phyloP scores from a whole-genome alignment of 805 yeast species.

The Wickerhamomyces rabaulensis region DNA sequence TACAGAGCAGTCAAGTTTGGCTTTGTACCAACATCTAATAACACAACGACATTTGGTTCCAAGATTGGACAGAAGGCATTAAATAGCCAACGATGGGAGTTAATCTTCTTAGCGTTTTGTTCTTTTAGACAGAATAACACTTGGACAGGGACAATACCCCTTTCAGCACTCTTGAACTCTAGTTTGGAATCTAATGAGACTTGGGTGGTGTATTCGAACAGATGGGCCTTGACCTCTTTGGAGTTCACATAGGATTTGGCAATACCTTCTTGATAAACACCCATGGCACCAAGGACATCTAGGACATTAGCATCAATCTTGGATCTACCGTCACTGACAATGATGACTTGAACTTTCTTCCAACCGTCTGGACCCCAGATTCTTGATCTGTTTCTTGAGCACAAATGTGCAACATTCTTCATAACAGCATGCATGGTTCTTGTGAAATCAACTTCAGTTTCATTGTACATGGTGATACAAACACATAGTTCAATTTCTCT shows the following conservation, averaged over 20 bases:
- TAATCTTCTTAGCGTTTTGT: conserved; percentile 85
- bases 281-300: conserved; percentile 88
- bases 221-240: conserved; percentile 86
- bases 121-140: conserved; percentile 90
- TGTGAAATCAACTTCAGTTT: conserved; percentile 83
- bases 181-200: conserved; percentile 85
- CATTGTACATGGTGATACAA: conserved; percentile 97
- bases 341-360: conserved; percentile 91
- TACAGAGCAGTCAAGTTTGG: conserved; percentile 88
- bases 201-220: conserved; percentile 95
- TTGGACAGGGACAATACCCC: conserved; percentile 92
- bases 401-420: conserved; percentile 84
- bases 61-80: conserved; percentile 90
- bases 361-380: conserved; percentile 97
- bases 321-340: conserved; percentile 92
- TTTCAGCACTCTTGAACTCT: conserved; percentile 85
- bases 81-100: conserved; percentile 96
- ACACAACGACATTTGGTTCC: conserved; percentile 84
- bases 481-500: conserved; percentile 90
- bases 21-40: conserved; percentile 95
- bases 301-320: conserved; percentile 81
- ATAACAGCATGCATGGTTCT: conserved; percentile 93
- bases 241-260: conserved; percentile 93
- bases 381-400: conserved; percentile 73
- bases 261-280: conserved; percentile 95